phyloP scores from a whole-genome alignment of 2,329 filamentous ascomycete genomes.

The Colletotrichum sp. region DNA sequence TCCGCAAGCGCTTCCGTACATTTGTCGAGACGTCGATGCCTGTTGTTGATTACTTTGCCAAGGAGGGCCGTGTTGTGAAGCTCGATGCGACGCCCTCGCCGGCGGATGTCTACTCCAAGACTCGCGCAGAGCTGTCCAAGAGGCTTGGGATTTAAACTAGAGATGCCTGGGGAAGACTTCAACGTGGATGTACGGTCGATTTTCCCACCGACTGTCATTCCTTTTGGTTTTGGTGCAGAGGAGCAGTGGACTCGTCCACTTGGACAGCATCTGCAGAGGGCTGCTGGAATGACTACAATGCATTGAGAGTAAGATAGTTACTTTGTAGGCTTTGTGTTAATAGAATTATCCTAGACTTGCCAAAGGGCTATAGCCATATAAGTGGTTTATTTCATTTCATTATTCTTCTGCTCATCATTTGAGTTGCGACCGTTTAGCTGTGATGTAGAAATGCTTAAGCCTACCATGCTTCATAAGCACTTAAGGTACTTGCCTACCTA shows the following conservation, averaged over 20 bases:
- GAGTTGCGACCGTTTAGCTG: background rate
- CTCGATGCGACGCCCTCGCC: constrained; percentile 73
- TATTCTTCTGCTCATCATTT: background rate
- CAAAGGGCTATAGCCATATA: background rate
- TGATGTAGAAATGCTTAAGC: background rate
- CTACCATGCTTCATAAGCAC: background rate
- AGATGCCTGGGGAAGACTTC: background rate
- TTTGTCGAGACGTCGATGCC: constrained; percentile 98
- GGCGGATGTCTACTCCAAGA: constrained; percentile 63
- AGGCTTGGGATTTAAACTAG: constrained; percentile 42
- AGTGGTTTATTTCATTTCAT: background rate
- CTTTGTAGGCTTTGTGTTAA: background rate
- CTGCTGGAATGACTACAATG: background rate
- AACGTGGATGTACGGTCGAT: background rate
- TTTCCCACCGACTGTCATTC: background rate
- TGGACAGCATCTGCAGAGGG: background rate
- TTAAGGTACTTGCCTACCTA: background rate
- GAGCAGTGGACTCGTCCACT: background rate
- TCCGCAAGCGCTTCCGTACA: constrained; percentile 93
- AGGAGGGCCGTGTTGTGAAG: constrained; percentile 78
- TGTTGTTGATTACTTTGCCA: constrained; percentile 84
- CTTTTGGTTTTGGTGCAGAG: background rate
- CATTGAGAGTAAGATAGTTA: background rate
- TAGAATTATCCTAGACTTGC: background rate
- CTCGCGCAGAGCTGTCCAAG: constrained; percentile 52